Base-by-base conservation (phyloP, 345 rosid species). In the Aurinia saxatilis region DNA sequence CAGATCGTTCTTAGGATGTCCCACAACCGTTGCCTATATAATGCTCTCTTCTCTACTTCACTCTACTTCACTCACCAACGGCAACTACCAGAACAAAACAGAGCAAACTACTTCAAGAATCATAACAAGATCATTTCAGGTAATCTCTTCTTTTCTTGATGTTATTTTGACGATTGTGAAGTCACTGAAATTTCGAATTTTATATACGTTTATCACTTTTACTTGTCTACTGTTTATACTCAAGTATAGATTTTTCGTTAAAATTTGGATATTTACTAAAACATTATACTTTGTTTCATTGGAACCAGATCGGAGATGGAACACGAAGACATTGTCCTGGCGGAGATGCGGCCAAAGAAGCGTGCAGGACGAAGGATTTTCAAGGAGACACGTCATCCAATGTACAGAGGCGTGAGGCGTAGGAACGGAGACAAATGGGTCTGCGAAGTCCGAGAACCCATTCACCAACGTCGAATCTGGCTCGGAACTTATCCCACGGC, bases 311-410 rank as follows among this genome's bases (percentile, higher is more conserved):
- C 44, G 36, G 44, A 38, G 42, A 69, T 69, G 73, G 63, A 54
- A 15, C 58, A 58, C 36, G 74, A 79, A n/a, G 60, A 48, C 1
- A 0, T 45, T 34, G 21, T 23, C 10, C 56, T 82, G 3, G 87
- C 81, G 7, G 70, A 72, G 14, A 78, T 67, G 75, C 58, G 61
- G 54, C 87, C 90, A 1, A 84, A 84, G 78, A 84, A 68, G 57
- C 78, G 85, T 14, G 81, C 90, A 0, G 87, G 86, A 38, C 17
- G 93, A 4, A 60, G 41, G 8, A 37, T 81, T 15, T 86, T 80
- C 53, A 79, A 78, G 39, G 86, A 87, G 65, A 86, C 95, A 1
- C 80, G 95, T 3, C 95, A 86, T 21, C 95, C 95, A 0, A 50
- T 84, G 41, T 86, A 57, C 49, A 76, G 90, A 63, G 95, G 95